Conservation (phyloP, 75 land plant species). For the Pinus tabuliformis region DNA sequence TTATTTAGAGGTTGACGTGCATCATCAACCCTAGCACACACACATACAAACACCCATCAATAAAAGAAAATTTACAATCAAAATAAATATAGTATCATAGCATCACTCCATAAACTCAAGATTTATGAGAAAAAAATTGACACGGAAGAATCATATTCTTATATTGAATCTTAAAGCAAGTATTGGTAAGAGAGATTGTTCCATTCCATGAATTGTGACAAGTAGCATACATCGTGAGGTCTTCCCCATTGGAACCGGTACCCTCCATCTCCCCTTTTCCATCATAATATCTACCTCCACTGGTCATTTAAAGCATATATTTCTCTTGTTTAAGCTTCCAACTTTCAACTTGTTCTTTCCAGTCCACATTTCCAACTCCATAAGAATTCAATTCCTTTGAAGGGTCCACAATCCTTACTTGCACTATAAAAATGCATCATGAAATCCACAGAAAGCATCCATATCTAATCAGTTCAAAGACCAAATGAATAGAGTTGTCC, state of each 20-base stretch:
- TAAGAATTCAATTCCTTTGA: slow-evolving; percentile 80
- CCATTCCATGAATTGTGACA: not conserved
- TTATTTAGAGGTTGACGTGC: slow-evolving; percentile 70
- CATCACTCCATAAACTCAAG: not conserved
- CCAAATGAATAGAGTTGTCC: too few species aligned
- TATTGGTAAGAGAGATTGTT: not conserved
- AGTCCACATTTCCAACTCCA: slow-evolving; percentile 83
- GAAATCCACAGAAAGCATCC: not conserved
- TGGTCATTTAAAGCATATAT: slow-evolving; percentile 49
- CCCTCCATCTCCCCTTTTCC: slow-evolving; percentile 77
- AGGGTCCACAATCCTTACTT: slow-evolving; percentile 79
- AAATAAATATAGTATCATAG: not conserved
- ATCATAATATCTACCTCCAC: slow-evolving; percentile 43
- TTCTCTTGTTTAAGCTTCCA: slow-evolving; percentile 86
- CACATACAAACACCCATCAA: not conserved
- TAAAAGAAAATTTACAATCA: not conserved
- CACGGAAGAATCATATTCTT: not conserved
- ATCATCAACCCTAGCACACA: slow-evolving; percentile 66
- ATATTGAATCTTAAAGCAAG: not conserved
- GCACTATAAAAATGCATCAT: slow-evolving; percentile 36
- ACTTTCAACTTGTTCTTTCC: slow-evolving; percentile 88
- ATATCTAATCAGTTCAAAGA: not conserved
- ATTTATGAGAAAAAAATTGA: not conserved
- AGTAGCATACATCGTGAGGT: slow-evolving; percentile 56
- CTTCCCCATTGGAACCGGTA: slow-evolving; percentile 79